These are phyloP conservation scores for Ceratocystis albifundus DNA, from an alignment of 2,329 filamentous ascomycete species.

Conservation along the genomic window DNA sequence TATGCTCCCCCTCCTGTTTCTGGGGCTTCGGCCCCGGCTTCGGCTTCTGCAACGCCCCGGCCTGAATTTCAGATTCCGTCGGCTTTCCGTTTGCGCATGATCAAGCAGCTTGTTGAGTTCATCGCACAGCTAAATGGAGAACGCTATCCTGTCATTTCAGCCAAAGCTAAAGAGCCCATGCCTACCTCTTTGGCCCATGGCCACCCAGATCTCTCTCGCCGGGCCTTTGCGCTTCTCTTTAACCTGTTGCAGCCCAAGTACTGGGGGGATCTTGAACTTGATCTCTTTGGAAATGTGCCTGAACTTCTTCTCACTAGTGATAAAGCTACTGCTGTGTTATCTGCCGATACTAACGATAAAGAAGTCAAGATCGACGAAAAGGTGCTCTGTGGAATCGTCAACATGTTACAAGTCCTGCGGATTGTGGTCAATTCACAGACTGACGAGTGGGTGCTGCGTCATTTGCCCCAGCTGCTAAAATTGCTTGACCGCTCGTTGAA, in stretches of 20 bases:
- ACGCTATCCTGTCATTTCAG: constrained; percentile 64
- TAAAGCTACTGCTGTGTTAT: constrained; percentile 51
- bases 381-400: constrained; percentile 46
- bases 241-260: constrained; percentile 77
- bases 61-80: constrained; percentile 58
- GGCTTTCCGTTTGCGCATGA: constrained; percentile 61
- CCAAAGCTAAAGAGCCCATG: constrained; percentile 48
- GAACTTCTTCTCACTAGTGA: constrained; percentile 77
- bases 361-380: constrained; percentile 68
- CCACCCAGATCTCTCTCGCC: constrained; percentile 40
- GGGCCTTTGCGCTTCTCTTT: constrained; percentile 67
- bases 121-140: constrained; percentile 74
- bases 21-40: neutral
- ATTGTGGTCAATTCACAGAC: constrained; percentile 79
- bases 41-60: constrained; percentile 28
- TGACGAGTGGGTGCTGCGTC: constrained; percentile 79
- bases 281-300: constrained; percentile 73
- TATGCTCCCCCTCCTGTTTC: neutral
- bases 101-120: constrained; percentile 93
- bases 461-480: constrained; percentile 68
- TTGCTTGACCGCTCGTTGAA: constrained; percentile 80
- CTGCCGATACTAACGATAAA: constrained; percentile 49
- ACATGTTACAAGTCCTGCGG: constrained; percentile 82
- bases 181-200: constrained; percentile 33
- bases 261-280: constrained; percentile 86